Evolutionary conservation across 1,139 yeast genomes (phyloP), one percentile per base, ranked within the genome.

Genomic region (Suhomyces yuchorum): DNA sequence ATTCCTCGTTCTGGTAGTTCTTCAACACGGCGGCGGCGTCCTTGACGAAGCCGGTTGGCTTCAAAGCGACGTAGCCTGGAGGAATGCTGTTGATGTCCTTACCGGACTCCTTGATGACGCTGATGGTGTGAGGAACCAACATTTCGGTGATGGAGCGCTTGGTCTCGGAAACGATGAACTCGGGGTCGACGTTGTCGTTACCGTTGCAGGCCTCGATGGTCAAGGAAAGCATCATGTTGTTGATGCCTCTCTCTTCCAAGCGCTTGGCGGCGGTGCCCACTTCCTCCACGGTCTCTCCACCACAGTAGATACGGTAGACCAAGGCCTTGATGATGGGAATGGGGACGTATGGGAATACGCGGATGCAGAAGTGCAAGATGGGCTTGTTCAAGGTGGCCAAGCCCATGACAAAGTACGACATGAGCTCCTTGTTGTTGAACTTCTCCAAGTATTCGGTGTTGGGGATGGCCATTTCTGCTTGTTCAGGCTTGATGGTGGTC

Each of bases 161-260:
- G 23, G 95, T 85, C 62, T 85, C 85, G 20, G 74, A 69, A 34
- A 89, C 85, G 50, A 87, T 85, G 57, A 75, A 78, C 42, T 80
- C 70, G 40, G 90, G 85, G 63, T 81, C 84, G 51, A 87, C 78
- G 54, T 81, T 77, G 45, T 67, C 75, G 51, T 76, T 77, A 30
- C 96, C 96, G 56, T 89, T 90, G 50, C 97, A 85, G 48, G 95
- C 96, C 69, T 93, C 99, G 47, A 91, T 91, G 17, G 97, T 90
- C 67, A 91, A 82, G 3, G 95, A 85, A 36, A 92, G 76, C 96
- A 93, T 91, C 96, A 91, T 89, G 72, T 92, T 92, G 57, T 88
- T 82, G 62, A 91, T 87, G 12, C 96, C 96, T 53, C 96, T 77
- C 49, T 77, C 67, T 49, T 81, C 74, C 55, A 93, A 75, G 52